Base-by-base conservation (phyloP, 768 basidiomycete genomes). In the Auricularia sp. region DNA sequence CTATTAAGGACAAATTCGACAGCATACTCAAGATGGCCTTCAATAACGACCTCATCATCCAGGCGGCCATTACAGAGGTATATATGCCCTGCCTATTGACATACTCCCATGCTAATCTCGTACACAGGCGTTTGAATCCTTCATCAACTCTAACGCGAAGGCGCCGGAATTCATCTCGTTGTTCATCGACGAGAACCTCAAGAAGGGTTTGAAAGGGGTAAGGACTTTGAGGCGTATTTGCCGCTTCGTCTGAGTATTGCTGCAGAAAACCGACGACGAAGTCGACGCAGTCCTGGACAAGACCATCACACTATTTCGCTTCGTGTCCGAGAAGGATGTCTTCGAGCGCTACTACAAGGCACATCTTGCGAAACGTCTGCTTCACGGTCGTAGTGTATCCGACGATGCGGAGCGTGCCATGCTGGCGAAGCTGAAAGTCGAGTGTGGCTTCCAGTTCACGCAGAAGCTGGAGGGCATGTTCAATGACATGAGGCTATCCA, bases 381-480 rank as follows among this genome's bases (percentile, higher is more conserved):
- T 98, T 36, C 82, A 84, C 35, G 85, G 85, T 10, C 87, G 95
- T 18, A 96, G 94, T 21, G 86, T 95, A 6, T 97, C 94, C 0
- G 97, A 99, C 70, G 97, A 99, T 75, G 95, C 97, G 3, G 97
- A 99, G 73, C 89, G 91, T 58, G 92, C 90, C 65, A 98, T 99
- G 94, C 83, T 99, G 1, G 88, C 93, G 58, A 98, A 97, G 76
- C 85, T 99, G 71, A 98, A 98, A 77, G 83, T 96, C 33, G 96
- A 98, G 77, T 95, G 91, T 71, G 96, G 96, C 6, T 89, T 88
- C 70, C 93, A 96, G 72, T 99, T 98, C 75, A 98, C 97, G 1
- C 93, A 96, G 76, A 95, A 95, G 74, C 79, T 98, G 71, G 95
- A 99, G 75, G 95, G 95, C 65, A 99, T 99, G 96, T 97, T 99